Base-by-base conservation (phyloP, 257 asterid genomes). In the Leptodermis oblonga region DNA sequence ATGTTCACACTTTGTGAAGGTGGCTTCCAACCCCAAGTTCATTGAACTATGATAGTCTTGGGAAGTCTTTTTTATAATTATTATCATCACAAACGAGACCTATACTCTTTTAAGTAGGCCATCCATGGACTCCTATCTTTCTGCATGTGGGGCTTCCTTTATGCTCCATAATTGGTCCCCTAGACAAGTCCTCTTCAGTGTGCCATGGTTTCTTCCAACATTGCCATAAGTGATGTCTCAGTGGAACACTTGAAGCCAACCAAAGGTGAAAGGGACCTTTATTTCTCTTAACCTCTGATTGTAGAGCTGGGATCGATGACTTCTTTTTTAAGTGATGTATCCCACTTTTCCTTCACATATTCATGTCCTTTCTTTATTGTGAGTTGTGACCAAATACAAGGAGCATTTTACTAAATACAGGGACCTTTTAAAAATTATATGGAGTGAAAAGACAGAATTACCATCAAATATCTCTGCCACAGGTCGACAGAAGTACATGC, bases 181-280 rank as follows among this genome's bases (percentile, higher is more conserved):
- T 26, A 63, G 74, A 77, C 78, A 79, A 72, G 72, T 76, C 68
- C 70, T 70, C 65, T 25, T 65, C 76, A 70, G 61, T 72, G 33
- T 86, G 92, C 82, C 80, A 26, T 73, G 72, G 73, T 72, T 62
- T 79, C 80, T 23, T 62, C 83, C 86, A 81, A 80, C 94, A 89
- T 81, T 65, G 55, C 55, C 80, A 77, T 72, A 33, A 78, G 80
- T 85, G 87, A 25, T 85, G 87, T 85, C 85, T 85, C 80, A 73
- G 74, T 81, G 88, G 87, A 79, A 67, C 69, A 63, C 68, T 78
- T 81, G 77, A 76, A 80, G 84, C 82, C 86, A 83, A 82, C 81
- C 78, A 84, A 79, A 53, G 70, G 69, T 70, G 85, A 83, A 82
- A 83, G 43, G 42, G 77, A 74, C 87, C 70, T 71, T 59, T 67